Evolutionary conservation across 1,139 yeast species (phyloP).

Genomic region (Taphrina populina): DNA sequence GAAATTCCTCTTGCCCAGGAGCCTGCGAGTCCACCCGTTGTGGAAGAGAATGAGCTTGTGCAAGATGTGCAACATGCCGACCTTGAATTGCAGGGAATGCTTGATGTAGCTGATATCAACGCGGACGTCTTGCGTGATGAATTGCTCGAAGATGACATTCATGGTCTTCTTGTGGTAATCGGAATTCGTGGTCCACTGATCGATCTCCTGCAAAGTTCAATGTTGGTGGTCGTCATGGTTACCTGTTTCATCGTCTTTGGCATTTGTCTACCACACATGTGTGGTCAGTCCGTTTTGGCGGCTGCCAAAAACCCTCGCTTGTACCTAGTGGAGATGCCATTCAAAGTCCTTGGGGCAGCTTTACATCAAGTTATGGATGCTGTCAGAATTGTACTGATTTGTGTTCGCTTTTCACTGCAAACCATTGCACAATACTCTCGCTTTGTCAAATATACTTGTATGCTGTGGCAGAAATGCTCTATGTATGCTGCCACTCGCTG

Average conservation of each 20-base stretch:
- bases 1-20: neutral
- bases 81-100: neutral
- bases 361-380: neutral
- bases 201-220: slow-evolving; percentile 39
- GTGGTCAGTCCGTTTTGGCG: slow-evolving; percentile 17
- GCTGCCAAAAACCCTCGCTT: neutral
- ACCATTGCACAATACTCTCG: neutral
- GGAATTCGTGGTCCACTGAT: slow-evolving; percentile 45
- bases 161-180: slow-evolving; percentile 41
- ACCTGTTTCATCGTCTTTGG: slow-evolving; percentile 35
- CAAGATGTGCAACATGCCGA: slow-evolving; percentile 1
- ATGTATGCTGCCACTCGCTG: too few relatives aligned
- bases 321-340: slow-evolving; percentile 5
- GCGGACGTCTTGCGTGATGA: slow-evolving; percentile 27
- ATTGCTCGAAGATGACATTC: slow-evolving; percentile 40
- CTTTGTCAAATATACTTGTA: neutral
- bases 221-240: slow-evolving; percentile 39
- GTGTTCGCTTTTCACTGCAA: neutral
- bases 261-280: slow-evolving; percentile 25
- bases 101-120: neutral
- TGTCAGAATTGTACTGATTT: neutral
- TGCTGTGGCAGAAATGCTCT: neutral
- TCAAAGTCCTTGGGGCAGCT: neutral
- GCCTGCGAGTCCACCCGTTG: neutral
- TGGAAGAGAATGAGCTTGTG: neutral